A percentile compares a stretch with the other conserved stretches of the same genome.
phyloP scores from a whole-genome alignment of 1,284 basidiomycete species.

The Heliocybe sulcata region DNA sequence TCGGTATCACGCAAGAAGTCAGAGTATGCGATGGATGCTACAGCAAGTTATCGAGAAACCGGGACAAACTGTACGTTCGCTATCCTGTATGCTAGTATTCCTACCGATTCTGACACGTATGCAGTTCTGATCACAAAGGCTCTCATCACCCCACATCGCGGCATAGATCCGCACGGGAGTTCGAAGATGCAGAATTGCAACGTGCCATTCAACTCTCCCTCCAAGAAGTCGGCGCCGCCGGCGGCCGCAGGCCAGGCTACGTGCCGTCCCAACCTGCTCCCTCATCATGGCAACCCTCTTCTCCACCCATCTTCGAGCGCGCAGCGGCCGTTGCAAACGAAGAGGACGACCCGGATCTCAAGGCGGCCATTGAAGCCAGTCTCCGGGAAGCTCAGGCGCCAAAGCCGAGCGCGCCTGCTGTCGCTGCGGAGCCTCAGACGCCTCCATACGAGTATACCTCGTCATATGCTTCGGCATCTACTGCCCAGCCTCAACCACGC shows the following conservation, averaged over 20 bases:
- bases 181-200: constrained; percentile 86
- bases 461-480: constrained; percentile 33
- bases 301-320: constrained; percentile 67
- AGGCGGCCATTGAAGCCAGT: constrained; percentile 94
- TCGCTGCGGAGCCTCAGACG: constrained; percentile 33
- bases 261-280: constrained; percentile 50
- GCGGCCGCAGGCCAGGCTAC: constrained; percentile 53
- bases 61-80: constrained; percentile 37
- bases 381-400: constrained; percentile 80
- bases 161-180: constrained; percentile 50
- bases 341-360: constrained; percentile 90
- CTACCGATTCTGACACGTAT: constrained; percentile 1
- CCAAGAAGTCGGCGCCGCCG: constrained; percentile 60
- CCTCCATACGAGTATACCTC: constrained; percentile 30
- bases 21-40: constrained; percentile 93
- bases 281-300: constrained; percentile 46
- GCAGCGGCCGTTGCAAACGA: constrained; percentile 31
- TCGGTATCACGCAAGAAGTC: constrained; percentile 90
- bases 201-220: constrained; percentile 91
- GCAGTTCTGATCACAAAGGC: constrained; percentile 37
- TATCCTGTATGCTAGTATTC: not conserved
- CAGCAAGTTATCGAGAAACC: constrained; percentile 62
- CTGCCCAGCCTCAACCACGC: constrained; percentile 34
- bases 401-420: constrained; percentile 70
- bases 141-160: constrained; percentile 41